Evolutionary conservation across 2,329 filamentous ascomycete genomes (phyloP).

Genomic region (Xylaria sp.): DNA sequence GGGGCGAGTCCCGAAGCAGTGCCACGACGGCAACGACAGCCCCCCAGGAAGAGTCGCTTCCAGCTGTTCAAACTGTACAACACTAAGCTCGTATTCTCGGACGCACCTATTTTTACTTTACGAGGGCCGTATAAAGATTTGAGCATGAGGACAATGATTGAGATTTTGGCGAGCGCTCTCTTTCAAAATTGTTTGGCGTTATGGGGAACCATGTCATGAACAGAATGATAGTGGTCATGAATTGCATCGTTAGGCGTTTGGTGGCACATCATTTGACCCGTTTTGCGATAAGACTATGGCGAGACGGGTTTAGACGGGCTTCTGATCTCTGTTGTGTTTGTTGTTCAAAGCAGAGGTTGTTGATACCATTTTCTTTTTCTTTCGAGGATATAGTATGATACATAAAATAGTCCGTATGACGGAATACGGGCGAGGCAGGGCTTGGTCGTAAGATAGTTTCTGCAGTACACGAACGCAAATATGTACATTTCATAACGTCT

Average conservation of each 20-base stretch:
- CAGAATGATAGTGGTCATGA: conserved; percentile 4
- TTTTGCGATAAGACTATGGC: conserved; percentile 5
- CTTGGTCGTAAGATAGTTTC: conserved; percentile 20
- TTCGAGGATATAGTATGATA: conserved; percentile 20
- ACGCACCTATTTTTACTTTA: not conserved
- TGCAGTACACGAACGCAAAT: conserved; percentile 10
- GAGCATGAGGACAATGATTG: conserved; percentile 10
- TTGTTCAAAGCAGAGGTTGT: not conserved
- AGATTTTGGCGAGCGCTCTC: not conserved
- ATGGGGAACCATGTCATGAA: conserved; percentile 6
- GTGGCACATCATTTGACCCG: conserved; percentile 21
- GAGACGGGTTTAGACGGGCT: conserved; percentile 2
- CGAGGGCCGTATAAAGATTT: not conserved
- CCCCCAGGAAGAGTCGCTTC: conserved; percentile 26
- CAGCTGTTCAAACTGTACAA: conserved; percentile 21
- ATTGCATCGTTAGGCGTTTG: conserved; percentile 31
- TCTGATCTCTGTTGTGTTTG: conserved; percentile 6
- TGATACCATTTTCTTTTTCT: conserved; percentile 21
- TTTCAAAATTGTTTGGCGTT: conserved; percentile 23
- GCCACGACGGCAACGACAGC: conserved; percentile 49
- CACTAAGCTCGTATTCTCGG: conserved; percentile 11
- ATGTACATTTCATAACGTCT: not conserved
- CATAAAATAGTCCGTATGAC: conserved; percentile 7
- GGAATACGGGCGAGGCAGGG: not conserved
- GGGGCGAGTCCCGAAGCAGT: conserved; percentile 61